These are phyloP conservation scores for Strobilomyces echinocephalus DNA, from an alignment of 768 basidiomycete species.

Conservation along the genomic window DNA sequence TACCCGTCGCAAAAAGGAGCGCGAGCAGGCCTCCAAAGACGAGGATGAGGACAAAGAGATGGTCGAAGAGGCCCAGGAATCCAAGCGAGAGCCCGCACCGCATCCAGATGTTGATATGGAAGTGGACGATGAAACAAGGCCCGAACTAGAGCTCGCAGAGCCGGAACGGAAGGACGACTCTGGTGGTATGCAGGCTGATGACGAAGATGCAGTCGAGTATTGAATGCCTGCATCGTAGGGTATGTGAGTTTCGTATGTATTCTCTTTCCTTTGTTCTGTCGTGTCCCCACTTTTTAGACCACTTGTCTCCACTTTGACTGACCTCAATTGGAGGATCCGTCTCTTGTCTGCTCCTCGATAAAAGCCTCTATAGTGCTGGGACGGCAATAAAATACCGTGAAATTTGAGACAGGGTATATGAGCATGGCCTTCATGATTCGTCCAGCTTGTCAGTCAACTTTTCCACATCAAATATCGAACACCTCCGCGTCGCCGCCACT, in stretches of 20 bases:
- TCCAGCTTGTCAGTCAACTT: neutral
- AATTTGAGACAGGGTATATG: neutral
- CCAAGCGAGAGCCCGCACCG: constrained; percentile 16
- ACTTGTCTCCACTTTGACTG: constrained; percentile 7
- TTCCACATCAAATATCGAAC: neutral
- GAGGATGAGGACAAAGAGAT: constrained; percentile 33
- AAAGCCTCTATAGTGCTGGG: neutral
- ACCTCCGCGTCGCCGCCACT: neutral
- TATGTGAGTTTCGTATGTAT: constrained; percentile 27
- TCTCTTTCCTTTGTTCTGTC: constrained; percentile 2
- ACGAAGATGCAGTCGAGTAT: constrained; percentile 81
- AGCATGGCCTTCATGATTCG: neutral
- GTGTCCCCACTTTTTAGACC: constrained; percentile 18
- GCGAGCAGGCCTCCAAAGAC: constrained; percentile 36
- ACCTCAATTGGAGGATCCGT: constrained; percentile 8
- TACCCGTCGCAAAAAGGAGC: constrained; percentile 38
- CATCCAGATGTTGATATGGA: constrained; percentile 32
- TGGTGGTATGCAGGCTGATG: constrained; percentile 56
- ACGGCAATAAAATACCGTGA: neutral
- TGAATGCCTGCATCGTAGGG: constrained; percentile 31
- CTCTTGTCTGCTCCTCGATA: neutral
- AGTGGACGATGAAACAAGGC: constrained; percentile 34
- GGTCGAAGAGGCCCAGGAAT: constrained; percentile 22
- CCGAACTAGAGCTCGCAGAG: constrained; percentile 33
- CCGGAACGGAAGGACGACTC: constrained; percentile 51